Conservation (phyloP, 2,329 filamentous ascomycete genomes). For the Sporothrix brunneoviolacea region DNA sequence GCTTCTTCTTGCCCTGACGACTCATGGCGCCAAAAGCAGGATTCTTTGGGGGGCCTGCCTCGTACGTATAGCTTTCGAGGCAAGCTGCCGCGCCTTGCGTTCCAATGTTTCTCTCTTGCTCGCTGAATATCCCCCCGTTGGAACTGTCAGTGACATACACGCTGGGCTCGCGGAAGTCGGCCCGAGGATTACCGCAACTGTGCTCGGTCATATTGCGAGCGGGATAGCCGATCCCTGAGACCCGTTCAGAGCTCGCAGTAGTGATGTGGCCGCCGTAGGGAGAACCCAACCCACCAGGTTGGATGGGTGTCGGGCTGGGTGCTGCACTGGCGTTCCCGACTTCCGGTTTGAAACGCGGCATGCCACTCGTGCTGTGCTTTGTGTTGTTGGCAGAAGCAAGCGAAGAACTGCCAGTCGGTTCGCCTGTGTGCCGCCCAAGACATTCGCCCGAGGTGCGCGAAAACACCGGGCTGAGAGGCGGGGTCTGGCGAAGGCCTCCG, state of each 20-base stretch:
- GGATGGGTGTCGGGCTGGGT: neutral
- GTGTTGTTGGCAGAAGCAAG: too few species aligned
- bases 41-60: neutral
- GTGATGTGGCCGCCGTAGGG: neutral
- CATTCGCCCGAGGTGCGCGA: too few species aligned
- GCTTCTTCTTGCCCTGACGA: neutral
- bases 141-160: too few species aligned
- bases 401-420: too few species aligned
- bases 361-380: neutral
- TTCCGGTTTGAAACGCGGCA: neutral
- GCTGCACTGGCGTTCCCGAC: neutral
- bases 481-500: neutral
- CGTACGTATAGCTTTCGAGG: conserved; percentile 13
- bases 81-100: conserved; percentile 2
- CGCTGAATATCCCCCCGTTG: conserved; percentile 8
- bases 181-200: too few species aligned
- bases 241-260: neutral
- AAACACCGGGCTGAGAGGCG: neutral
- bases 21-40: too few species aligned
- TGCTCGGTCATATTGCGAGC: neutral
- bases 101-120: conserved; percentile 8
- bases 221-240: neutral
- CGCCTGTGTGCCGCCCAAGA: too few species aligned
- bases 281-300: neutral
- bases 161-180: neutral